Percentiles rank a stretch among this genome's conserved stretches.
Evolutionary conservation across 75 land plant genomes (phyloP).

Genomic region (Larix kaempferi): DNA sequence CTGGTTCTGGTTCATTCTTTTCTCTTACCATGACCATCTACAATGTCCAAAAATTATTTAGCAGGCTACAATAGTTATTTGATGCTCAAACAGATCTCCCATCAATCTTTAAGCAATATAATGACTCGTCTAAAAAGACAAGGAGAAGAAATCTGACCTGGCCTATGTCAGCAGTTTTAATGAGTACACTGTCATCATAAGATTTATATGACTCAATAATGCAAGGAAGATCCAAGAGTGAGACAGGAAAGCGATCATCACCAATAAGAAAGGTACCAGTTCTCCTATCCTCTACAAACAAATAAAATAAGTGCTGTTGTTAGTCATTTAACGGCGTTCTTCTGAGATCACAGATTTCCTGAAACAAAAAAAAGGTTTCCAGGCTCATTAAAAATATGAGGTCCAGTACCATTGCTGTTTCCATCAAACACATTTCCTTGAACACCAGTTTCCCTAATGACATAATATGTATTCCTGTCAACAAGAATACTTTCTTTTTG

Average conservation of each 20-base stretch:
- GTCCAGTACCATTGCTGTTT: not conserved
- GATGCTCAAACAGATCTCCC: too few species aligned
- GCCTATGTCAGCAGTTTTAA: slow-evolving; percentile 90
- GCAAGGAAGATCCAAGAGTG: slow-evolving; percentile 86
- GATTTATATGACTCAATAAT: slow-evolving; percentile 89
- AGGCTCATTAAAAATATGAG: not conserved
- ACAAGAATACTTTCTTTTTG: too few species aligned
- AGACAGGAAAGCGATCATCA: slow-evolving; percentile 60
- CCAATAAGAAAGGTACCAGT: slow-evolving; percentile 42
- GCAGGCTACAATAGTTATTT: too few species aligned
- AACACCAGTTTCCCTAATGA: not conserved
- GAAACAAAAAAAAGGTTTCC: not conserved
- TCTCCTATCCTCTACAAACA: slow-evolving; percentile 75
- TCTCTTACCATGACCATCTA: too few species aligned
- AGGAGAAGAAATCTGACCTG: slow-evolving; percentile 41
- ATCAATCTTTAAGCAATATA: not conserved
- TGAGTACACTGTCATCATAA: slow-evolving; percentile 83
- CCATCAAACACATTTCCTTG: not conserved
- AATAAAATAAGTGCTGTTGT: not conserved
- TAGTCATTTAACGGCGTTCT: not conserved
- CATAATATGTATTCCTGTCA: too few species aligned
- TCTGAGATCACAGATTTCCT: not conserved
- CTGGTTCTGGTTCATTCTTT: slow-evolving; percentile 56
- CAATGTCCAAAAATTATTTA: too few species aligned
- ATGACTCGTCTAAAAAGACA: not conserved